These are phyloP conservation scores for Centella asiatica DNA, from an alignment of 129 eudicot genomes.

Conservation along the genomic window DNA sequence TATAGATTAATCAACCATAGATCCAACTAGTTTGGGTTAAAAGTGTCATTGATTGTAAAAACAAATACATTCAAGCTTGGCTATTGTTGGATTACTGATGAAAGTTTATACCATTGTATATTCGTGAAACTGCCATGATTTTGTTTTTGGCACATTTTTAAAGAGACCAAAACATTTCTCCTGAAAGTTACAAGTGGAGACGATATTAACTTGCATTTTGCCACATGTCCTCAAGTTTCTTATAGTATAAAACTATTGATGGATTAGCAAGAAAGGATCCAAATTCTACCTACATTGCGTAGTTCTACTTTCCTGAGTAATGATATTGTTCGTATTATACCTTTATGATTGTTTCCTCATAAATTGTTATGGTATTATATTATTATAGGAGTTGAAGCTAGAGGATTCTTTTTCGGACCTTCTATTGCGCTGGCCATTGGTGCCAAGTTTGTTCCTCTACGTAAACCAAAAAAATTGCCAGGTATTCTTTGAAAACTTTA, in stretches of 20 bases:
- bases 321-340: background rate
- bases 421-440: constrained; percentile 93
- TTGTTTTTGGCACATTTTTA: background rate
- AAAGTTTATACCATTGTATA: too few species aligned
- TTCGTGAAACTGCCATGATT: background rate
- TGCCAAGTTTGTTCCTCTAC: constrained; percentile 89
- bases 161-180: background rate
- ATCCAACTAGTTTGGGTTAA: too few species aligned
- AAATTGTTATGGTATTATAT: constrained; percentile 4
- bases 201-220: background rate
- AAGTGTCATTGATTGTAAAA: too few species aligned
- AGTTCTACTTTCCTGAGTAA: too few species aligned
- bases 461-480: constrained; percentile 84
- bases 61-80: too few species aligned
- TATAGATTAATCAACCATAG: too few species aligned
- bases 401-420: constrained; percentile 96
- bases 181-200: background rate
- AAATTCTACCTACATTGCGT: background rate
- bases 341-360: background rate
- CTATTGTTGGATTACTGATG: too few species aligned
- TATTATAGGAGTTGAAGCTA: constrained; percentile 82
- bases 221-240: background rate
- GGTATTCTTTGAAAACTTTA: constrained; percentile 29
- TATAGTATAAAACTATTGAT: too few species aligned
- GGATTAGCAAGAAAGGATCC: background rate